phyloP scores from a whole-genome alignment of 257 asterid species.

The Catharanthus roseus region DNA sequence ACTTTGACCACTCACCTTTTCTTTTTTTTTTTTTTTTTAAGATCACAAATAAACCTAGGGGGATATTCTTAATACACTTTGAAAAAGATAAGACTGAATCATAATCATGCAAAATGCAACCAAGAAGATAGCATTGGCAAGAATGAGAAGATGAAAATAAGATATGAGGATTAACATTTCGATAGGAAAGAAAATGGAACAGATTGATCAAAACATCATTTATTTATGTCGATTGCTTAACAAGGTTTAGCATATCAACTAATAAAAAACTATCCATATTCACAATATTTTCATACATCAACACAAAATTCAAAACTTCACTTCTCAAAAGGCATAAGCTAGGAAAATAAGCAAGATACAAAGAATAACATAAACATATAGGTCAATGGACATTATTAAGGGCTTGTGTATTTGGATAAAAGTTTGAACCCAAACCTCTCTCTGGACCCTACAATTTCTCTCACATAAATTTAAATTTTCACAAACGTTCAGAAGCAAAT shows the following conservation, averaged over 20 bases:
- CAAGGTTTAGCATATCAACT: background rate
- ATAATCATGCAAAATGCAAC: background rate
- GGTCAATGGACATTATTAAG: background rate
- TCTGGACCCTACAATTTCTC: too few species aligned
- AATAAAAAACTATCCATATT: background rate
- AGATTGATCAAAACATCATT: background rate
- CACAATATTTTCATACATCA: too few species aligned
- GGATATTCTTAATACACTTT: background rate
- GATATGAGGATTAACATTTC: background rate
- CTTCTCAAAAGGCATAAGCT: background rate
- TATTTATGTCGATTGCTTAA: background rate
- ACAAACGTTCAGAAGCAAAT: too few species aligned
- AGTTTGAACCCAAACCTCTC: too few species aligned
- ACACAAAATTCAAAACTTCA: background rate
- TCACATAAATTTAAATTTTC: too few species aligned
- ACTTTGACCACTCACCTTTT: too few species aligned
- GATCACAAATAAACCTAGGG: too few species aligned
- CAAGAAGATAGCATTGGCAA: background rate
- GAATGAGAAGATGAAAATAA: background rate
- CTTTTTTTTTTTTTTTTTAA: too few species aligned
- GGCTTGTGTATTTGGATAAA: too few species aligned
- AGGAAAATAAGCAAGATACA: constrained; percentile 1
- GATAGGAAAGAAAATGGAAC: background rate
- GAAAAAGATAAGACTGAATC: too few species aligned
- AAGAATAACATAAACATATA: background rate